These are phyloP conservation scores for Bothia castanella DNA, from an alignment of 1,284 basidiomycete genomes.

Conservation along the genomic window DNA sequence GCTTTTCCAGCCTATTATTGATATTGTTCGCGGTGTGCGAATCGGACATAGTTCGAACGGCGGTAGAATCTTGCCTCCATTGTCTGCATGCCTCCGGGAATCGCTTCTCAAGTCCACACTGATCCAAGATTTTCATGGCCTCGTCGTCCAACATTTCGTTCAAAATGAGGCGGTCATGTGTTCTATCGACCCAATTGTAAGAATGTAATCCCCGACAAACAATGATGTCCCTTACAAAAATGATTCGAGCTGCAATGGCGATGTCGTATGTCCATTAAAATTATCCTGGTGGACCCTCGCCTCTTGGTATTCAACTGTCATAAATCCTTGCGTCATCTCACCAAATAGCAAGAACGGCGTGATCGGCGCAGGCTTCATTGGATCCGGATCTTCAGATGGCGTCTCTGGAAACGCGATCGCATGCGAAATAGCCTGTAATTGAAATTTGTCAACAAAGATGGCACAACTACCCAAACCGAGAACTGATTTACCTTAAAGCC, in stretches of 20 bases:
- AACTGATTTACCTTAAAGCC: slow-evolving; percentile 41
- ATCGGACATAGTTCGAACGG: neutral
- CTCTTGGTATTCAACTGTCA: slow-evolving; percentile 28
- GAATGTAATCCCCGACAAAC: neutral
- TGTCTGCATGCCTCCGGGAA: slow-evolving; percentile 20
- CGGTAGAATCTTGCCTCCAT: slow-evolving; percentile 21
- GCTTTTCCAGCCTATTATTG: neutral
- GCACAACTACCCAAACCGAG: neutral
- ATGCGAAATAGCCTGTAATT: slow-evolving; percentile 15
- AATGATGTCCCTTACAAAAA: slow-evolving; percentile 15
- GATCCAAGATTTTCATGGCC: slow-evolving; percentile 30
- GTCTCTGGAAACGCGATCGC: slow-evolving; percentile 13
- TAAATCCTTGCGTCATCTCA: slow-evolving; percentile 36
- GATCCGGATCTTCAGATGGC: slow-evolving; percentile 7
- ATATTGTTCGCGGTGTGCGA: neutral
- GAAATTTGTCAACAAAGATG: neutral
- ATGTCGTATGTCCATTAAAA: neutral
- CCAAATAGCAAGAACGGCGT: slow-evolving; percentile 34
- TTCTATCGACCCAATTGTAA: slow-evolving; percentile 16
- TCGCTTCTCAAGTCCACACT: slow-evolving; percentile 29
- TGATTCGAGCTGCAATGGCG: slow-evolving; percentile 14
- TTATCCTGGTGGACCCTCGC: slow-evolving; percentile 6
- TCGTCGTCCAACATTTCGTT: slow-evolving; percentile 27
- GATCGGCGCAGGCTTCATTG: slow-evolving; percentile 11
- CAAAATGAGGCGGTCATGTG: slow-evolving; percentile 27